Evolutionary conservation across 495 filamentous ascomycete species (phyloP).

Genomic region (Talaromyces nanjingensis): DNA sequence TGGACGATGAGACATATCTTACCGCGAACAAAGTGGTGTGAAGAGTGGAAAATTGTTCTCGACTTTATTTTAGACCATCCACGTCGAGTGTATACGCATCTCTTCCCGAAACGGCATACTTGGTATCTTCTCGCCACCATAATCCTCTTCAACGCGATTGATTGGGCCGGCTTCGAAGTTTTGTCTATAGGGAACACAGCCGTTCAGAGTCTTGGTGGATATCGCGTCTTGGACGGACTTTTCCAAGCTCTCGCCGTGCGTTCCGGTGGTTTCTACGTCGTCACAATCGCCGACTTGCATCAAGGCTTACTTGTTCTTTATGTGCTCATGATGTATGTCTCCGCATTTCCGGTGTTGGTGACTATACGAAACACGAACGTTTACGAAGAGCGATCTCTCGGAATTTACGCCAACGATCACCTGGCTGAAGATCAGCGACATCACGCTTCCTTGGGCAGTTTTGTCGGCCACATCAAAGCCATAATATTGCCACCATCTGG

Average conservation of each 20-base stretch:
- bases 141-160: slow-evolving; percentile 67
- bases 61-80: slow-evolving; percentile 78
- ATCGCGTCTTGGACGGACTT: slow-evolving; percentile 66
- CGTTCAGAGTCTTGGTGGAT: slow-evolving; percentile 47
- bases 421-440: slow-evolving; percentile 13
- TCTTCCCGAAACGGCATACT: slow-evolving; percentile 70
- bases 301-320: slow-evolving; percentile 74
- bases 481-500: slow-evolving; percentile 11
- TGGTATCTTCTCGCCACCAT: slow-evolving; percentile 75
- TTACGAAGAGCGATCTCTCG: slow-evolving; percentile 68
- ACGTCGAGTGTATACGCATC: slow-evolving; percentile 71
- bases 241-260: slow-evolving; percentile 83
- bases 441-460: slow-evolving; percentile 1
- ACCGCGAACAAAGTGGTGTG: slow-evolving; percentile 34
- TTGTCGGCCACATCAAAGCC: neutral
- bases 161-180: slow-evolving; percentile 77
- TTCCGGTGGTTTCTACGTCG: slow-evolving; percentile 77
- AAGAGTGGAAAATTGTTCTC: slow-evolving; percentile 55
- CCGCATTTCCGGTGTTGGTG: slow-evolving; percentile 49
- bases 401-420: slow-evolving; percentile 48
- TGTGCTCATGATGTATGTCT: slow-evolving; percentile 89
- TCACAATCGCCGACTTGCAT: slow-evolving; percentile 61
- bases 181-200: slow-evolving; percentile 66
- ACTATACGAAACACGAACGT: slow-evolving; percentile 66
- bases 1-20: slow-evolving; percentile 52